Conservation (phyloP, 140 eudicot species). For the Ambrosia hybrid region DNA sequence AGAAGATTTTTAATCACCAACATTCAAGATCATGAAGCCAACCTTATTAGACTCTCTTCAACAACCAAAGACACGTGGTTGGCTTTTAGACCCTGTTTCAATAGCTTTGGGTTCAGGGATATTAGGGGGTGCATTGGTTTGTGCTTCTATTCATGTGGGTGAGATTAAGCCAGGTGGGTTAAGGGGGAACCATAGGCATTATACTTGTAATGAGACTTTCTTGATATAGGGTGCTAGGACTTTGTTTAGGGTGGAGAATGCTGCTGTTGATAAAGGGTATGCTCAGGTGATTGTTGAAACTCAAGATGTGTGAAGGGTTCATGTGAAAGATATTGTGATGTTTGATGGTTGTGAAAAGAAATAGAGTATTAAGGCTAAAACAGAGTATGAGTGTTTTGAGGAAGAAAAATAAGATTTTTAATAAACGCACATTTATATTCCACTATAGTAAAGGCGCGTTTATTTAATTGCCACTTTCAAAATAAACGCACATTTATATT, state of each 20-base stretch:
- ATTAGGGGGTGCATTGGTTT: conserved; percentile 65
- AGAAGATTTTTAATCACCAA: conserved; percentile 14
- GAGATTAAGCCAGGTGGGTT: conserved; percentile 74
- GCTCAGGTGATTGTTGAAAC: conserved; percentile 53
- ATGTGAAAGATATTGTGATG: too few species aligned
- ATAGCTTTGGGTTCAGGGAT: conserved; percentile 49
- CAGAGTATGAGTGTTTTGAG: too few species aligned
- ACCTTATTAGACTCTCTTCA: conserved; percentile 51
- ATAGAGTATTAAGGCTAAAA: too few species aligned
- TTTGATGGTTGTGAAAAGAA: too few species aligned
- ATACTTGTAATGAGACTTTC: conserved; percentile 79
- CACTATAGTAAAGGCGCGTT: too few species aligned
- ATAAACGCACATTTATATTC: too few species aligned
- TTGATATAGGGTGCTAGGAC: conserved; percentile 88
- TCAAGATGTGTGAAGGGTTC: too few species aligned
- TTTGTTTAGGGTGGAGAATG: conserved; percentile 71
- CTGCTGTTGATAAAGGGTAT: conserved; percentile 45
- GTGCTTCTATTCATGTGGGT: conserved; percentile 83
- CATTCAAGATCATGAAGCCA: conserved; percentile 50
- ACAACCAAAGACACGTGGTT: conserved; percentile 73
- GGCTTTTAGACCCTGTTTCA: conserved; percentile 77
- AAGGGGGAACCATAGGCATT: conserved; percentile 93
- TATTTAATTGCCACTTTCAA: too few species aligned
- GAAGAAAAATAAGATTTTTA: too few species aligned
- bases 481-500: too few species aligned